Evolutionary conservation across 2,329 filamentous ascomycete genomes (phyloP).

Genomic region (Exutisphaerella laricina): DNA sequence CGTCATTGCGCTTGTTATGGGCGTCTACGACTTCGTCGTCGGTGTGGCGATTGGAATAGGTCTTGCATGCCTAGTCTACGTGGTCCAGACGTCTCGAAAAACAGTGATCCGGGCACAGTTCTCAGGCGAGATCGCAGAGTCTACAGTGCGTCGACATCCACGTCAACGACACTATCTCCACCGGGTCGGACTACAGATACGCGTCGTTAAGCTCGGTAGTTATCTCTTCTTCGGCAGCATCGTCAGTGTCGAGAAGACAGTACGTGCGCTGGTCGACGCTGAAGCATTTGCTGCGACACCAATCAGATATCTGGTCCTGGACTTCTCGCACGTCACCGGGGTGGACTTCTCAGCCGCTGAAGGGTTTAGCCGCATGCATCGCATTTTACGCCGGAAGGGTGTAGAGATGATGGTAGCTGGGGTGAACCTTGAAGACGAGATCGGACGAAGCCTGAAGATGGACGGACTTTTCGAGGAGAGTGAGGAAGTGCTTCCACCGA

Average conservation of each 20-base stretch:
- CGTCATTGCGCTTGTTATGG: conserved; percentile 91
- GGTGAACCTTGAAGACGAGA: conserved; percentile 65
- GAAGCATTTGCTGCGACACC: conserved; percentile 70
- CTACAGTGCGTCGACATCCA: conserved; percentile 85
- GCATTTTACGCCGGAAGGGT: conserved; percentile 69
- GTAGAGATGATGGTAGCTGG: conserved; percentile 80
- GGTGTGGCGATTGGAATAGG: conserved; percentile 90
- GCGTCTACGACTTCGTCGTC: conserved; percentile 90
- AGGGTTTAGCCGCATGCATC: conserved; percentile 86
- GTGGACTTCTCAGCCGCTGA: conserved; percentile 96
- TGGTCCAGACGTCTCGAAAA: conserved; percentile 84
- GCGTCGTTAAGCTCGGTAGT: conserved; percentile 83
- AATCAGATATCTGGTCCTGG: conserved; percentile 83
- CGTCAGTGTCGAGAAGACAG: conserved; percentile 85
- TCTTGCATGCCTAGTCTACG: conserved; percentile 82
- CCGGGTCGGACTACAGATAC: conserved; percentile 80
- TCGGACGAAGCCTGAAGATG: conserved; percentile 73
- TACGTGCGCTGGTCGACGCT: conserved; percentile 75
- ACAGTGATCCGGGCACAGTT: conserved; percentile 88
- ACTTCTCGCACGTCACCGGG: conserved; percentile 82
- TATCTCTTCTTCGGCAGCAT: conserved; percentile 99
- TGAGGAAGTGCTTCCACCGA: conserved; percentile 57
- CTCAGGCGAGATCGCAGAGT: conserved; percentile 80
- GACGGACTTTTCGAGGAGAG: conserved; percentile 74
- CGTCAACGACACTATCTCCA: conserved; percentile 82